Base-by-base conservation (phyloP, 768 basidiomycete species). In the Calvatia gigantea region DNA sequence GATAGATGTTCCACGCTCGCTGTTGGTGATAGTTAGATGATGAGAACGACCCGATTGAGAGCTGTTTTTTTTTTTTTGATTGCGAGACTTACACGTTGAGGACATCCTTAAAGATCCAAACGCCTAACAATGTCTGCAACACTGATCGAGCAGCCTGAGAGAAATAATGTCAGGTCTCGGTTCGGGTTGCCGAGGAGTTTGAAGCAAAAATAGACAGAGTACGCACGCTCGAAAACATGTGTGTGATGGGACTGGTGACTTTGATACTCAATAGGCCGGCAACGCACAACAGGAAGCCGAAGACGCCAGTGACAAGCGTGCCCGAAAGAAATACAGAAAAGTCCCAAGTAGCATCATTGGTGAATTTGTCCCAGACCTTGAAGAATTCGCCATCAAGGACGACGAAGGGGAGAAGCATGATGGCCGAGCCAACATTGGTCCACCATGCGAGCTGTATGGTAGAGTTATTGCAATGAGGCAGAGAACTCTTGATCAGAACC, bases 251-350 rank as follows among this genome's bases (percentile, higher is more conserved):
- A 54, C 85, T 87, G 14, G 89, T 91, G 47, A 90, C 81, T 65
- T 87, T 87, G 73, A 93, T 89, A 64, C 86, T 88, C 58, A 93
- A 72, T 61, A 91, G 70, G 19, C 87, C 88, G 1, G 91, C 89
- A 37, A 93, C 70, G 60, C 87, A 89, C 35, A 93, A 83, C 57
- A 91, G 67, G 73, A 91, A 93, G 2, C 90, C 90, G 58, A 90
- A 87, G n/a, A 85, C 58, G 15, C 89, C 89, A 19, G 89, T 90
- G 44, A 87, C 74, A 43, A 83, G 58, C 56, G 76, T 83, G 1
- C 88, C 89, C 81, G 80, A 85, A 6, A 82, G 57, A 62, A 87
- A 88, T 3, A 82, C 72, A 4, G 63, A 70, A 50, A 75, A 72
- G 56, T 83, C 74, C 83, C 82, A 85, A 17, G 35, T 23, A 14